Conservation (phyloP, 495 filamentous ascomycete species). For the Schizothecium vesticola region DNA sequence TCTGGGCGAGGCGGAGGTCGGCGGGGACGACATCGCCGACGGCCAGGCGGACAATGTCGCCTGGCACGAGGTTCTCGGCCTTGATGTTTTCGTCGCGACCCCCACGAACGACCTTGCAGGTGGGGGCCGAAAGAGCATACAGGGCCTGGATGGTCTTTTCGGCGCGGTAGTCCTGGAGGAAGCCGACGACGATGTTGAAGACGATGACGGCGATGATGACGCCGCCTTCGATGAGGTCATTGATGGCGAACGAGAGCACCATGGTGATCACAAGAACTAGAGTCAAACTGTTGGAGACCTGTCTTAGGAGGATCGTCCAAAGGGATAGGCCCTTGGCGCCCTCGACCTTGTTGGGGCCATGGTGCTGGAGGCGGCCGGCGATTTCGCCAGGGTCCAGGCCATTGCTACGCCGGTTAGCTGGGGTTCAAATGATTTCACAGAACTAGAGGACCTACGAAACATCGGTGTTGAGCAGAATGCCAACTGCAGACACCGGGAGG, state of each 20-base stretch:
- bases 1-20: slow-evolving; percentile 67
- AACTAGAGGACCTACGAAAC: slow-evolving; percentile 8
- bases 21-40: slow-evolving; percentile 80
- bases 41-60: slow-evolving; percentile 72
- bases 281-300: slow-evolving; percentile 50
- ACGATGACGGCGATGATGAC: slow-evolving; percentile 77
- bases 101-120: slow-evolving; percentile 68
- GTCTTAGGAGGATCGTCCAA: slow-evolving; percentile 52
- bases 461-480: slow-evolving; percentile 22
- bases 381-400: slow-evolving; percentile 39
- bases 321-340: slow-evolving; percentile 45
- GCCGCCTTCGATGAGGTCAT: slow-evolving; percentile 78
- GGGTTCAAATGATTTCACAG: not conserved
- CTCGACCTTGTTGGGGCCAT: slow-evolving; percentile 51
- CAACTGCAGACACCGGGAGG: slow-evolving; percentile 24
- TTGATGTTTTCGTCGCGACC: slow-evolving; percentile 58
- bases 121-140: slow-evolving; percentile 69
- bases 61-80: slow-evolving; percentile 63
- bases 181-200: slow-evolving; percentile 68
- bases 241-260: slow-evolving; percentile 73
- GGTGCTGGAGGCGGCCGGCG: slow-evolving; percentile 37
- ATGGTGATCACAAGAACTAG: slow-evolving; percentile 67
- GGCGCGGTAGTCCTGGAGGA: slow-evolving; percentile 79
- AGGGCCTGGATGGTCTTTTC: slow-evolving; percentile 83
- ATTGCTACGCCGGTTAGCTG: slow-evolving; percentile 21